Base-by-base conservation (phyloP, 1,284 basidiomycete genomes). In the Coniferiporia weirii region DNA sequence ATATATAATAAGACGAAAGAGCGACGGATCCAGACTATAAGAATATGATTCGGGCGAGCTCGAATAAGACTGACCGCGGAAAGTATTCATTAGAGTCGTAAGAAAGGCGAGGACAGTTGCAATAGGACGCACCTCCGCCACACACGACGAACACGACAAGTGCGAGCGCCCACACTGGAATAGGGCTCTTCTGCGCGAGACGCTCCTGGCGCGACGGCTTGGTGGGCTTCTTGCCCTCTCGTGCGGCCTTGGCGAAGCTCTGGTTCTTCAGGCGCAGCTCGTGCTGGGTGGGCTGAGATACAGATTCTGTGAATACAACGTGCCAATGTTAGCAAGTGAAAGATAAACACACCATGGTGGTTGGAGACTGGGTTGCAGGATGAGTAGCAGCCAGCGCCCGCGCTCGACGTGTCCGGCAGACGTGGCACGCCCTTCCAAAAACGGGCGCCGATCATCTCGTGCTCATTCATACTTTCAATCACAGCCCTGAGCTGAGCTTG, bases 221-320 rank as follows among this genome's bases (percentile, higher is more conserved):
- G 57, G 81, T 79, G 1, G 86, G 81, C 56, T 88, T 88, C 76
- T 89, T 91, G 66, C 89, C 89, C 48, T 80, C 72, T 63, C 79
- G 81, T 62, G 81, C 83, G 63, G 85, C 83, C 61, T 78, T 82
- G 45, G 85, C 86, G 71, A 91, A 92, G 72, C 89, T 86, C 57
- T 79, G 79, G 70, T 91, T 92, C 71, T 83, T 82, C 68, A 84
- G 82, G 65, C 87, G 84, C 75, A 91, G 79, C 70, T 92, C 89
- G 71, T 89, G 90, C 75, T 86, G 81, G 57, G 87, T 75, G 51
- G 76, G 73, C 75, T 77, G 61, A 22, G 6, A 12, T 44, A 19
- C 5, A 50, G 20, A 35, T 44, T 15, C 15, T 51, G 6, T 44
- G 1, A 15, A 9, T 51, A 8, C 19, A 10, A 22, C 9, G 9